A percentile compares a stretch with the other conserved stretches of the same genome.
Conservation (phyloP, 495 filamentous ascomycete species). For the Aspergillus heteromorphus region DNA sequence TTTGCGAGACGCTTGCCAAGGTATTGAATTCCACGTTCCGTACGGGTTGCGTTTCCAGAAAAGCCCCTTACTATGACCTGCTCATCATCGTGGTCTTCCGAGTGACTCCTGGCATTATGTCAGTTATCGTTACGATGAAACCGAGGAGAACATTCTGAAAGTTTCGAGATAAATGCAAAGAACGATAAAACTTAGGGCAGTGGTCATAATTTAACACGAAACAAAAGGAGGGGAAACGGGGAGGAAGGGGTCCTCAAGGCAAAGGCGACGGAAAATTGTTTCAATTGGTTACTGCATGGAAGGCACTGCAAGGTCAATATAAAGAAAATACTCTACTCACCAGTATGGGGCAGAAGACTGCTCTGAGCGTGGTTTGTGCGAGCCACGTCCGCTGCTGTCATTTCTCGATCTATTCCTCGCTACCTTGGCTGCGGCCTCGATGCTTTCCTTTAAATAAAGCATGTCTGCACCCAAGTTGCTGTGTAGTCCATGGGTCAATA, state of each 20-base stretch:
- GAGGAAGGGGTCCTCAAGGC: no score
- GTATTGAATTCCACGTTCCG: constrained; percentile 93
- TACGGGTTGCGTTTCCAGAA: constrained; percentile 80
- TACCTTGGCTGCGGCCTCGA: constrained; percentile 73
- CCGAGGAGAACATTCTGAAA: neutral
- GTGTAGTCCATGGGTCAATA: constrained; percentile 91
- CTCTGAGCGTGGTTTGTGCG: neutral
- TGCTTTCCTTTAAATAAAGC: constrained; percentile 95
- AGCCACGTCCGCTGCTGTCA: neutral
- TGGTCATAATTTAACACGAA: no score
- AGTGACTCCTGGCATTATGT: neutral
- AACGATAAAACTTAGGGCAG: no score
- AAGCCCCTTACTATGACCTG: constrained; percentile 93
- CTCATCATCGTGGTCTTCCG: constrained; percentile 59
- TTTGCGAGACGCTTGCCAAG: constrained; percentile 92
- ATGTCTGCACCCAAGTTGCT: constrained; percentile 97
- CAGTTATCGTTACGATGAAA: no score
- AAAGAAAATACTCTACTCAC: constrained; percentile 1
- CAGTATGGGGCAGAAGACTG: neutral
- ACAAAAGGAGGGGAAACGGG: no score
- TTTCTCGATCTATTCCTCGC: constrained; percentile 53
- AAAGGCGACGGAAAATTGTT: no score
- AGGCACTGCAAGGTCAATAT: neutral
- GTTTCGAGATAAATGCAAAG: no score
- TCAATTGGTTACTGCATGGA: neutral